Percentiles rank a stretch among this genome's conserved stretches.
Evolutionary conservation across 1,284 basidiomycete species (phyloP).

Genomic region (Thecaphora frezii): DNA sequence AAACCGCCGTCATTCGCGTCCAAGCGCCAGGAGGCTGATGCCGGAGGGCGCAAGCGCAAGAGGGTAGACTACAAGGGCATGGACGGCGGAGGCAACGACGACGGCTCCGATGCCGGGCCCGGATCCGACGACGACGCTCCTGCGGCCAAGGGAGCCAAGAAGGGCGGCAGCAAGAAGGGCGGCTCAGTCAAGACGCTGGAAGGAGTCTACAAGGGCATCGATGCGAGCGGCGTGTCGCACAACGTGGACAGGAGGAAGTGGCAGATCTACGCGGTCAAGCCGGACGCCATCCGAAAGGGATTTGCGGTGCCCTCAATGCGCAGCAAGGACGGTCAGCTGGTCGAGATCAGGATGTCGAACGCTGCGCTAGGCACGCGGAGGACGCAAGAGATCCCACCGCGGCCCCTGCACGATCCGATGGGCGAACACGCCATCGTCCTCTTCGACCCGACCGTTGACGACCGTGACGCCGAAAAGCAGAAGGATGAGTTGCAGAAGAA

Average conservation of each 20-base stretch:
- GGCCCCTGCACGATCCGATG: constrained; percentile 95
- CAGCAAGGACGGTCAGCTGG: constrained; percentile 70
- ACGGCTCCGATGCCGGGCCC: constrained; percentile 32
- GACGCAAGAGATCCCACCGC: constrained; percentile 77
- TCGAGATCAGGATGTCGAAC: constrained; percentile 70
- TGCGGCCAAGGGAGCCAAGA: constrained; percentile 10
- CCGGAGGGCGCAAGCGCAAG: constrained; percentile 42
- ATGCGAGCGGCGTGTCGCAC: constrained; percentile 51
- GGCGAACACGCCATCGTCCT: constrained; percentile 95
- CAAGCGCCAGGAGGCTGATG: constrained; percentile 19
- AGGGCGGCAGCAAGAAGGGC: constrained; percentile 21
- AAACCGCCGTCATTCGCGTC: constrained; percentile 47
- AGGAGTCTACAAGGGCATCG: constrained; percentile 55
- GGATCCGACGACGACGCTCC: constrained; percentile 19
- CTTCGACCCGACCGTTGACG: constrained; percentile 94
- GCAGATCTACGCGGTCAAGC: constrained; percentile 46
- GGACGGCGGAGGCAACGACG: constrained; percentile 34
- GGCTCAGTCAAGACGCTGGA: constrained; percentile 40
- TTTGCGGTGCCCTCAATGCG: constrained; percentile 90
- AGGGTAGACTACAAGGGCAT: constrained; percentile 54
- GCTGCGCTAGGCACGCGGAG: constrained; percentile 84
- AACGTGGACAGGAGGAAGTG: constrained; percentile 52
- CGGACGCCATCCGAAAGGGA: constrained; percentile 54
- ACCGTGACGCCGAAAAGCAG: constrained; percentile 47
- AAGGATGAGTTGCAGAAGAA: constrained; percentile 32